These are phyloP conservation scores for Suillus placidus DNA, from an alignment of 768 basidiomycete genomes.

Conservation along the genomic window DNA sequence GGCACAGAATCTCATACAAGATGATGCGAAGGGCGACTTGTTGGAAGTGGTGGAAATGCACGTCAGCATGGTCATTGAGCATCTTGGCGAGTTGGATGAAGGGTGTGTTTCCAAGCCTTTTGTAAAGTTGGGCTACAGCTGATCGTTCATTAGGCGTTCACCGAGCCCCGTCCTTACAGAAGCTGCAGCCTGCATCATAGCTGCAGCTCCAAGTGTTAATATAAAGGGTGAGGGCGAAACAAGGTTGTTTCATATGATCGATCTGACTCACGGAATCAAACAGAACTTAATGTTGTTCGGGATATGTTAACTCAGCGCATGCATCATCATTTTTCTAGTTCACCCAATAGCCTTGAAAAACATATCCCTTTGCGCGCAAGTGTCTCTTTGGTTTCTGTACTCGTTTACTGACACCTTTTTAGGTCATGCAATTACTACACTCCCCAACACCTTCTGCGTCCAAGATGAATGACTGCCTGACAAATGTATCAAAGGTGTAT, in stretches of 20 bases:
- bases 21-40: slow-evolving; percentile 64
- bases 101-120: slow-evolving; percentile 35
- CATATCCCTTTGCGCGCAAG: slow-evolving; percentile 57
- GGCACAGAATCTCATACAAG: slow-evolving; percentile 65
- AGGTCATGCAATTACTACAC: slow-evolving; percentile 57
- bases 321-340: slow-evolving; percentile 57
- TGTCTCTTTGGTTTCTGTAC: slow-evolving; percentile 5
- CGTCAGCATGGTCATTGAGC: slow-evolving; percentile 61
- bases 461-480: slow-evolving; percentile 58
- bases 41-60: slow-evolving; percentile 68
- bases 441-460: slow-evolving; percentile 57
- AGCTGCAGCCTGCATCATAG: slow-evolving; percentile 70
- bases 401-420: slow-evolving; percentile 4
- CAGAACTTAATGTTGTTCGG: slow-evolving; percentile 62
- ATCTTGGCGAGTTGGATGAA: slow-evolving; percentile 57
- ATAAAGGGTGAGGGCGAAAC: slow-evolving; percentile 51
- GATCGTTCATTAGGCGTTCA: slow-evolving; percentile 33
- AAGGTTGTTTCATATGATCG: too few relatives aligned
- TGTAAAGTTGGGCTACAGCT: neutral
- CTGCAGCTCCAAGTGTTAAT: slow-evolving; percentile 55
- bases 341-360: slow-evolving; percentile 55
- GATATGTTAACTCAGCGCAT: slow-evolving; percentile 58
- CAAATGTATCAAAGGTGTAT: slow-evolving; percentile 53
- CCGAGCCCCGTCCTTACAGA: slow-evolving; percentile 60
- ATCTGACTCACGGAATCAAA: neutral